Conservation (phyloP, 805 yeast species). For the Candida ascalaphidarum region DNA sequence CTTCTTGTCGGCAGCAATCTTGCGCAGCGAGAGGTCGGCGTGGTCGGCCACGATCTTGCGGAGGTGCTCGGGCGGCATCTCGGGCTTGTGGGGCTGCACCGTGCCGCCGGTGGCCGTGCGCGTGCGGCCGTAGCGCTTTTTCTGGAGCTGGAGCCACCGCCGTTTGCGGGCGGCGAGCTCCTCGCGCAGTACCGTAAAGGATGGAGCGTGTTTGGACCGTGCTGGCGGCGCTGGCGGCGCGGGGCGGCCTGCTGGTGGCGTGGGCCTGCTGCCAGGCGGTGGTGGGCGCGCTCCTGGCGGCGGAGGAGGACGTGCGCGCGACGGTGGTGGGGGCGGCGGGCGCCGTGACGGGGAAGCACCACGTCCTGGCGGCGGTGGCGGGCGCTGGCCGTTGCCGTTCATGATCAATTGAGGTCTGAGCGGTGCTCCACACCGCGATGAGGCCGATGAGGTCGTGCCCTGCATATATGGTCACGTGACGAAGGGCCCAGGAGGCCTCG, state of each 20-base stretch:
- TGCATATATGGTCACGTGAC: no score
- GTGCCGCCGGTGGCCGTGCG: conserved; percentile 29
- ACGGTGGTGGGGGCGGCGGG: no score
- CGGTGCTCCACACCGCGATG: no score
- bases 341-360: conserved; percentile 3
- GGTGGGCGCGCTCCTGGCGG: conserved; percentile 4
- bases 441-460: no score
- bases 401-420: no score
- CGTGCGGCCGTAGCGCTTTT: conserved; percentile 33
- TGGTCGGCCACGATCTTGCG: conserved; percentile 78
- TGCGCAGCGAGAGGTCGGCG: conserved; percentile 74
- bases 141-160: conserved; percentile 60
- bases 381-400: no score
- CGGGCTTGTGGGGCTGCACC: conserved; percentile 56
- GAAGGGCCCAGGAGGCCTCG: no score
- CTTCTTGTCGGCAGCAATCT: conserved; percentile 75
- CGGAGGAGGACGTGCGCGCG: conserved; percentile 1
- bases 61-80: conserved; percentile 91
- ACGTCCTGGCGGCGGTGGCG: conserved; percentile 7
- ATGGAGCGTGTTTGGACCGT: neutral
- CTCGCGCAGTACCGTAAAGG: no score
- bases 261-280: conserved; percentile 3
- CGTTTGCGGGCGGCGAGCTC: conserved; percentile 37
- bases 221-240: no score
- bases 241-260: conserved; percentile 15